Conservation (phyloP, 768 basidiomycete genomes). For the Rhodotorula kratochvilovae region DNA sequence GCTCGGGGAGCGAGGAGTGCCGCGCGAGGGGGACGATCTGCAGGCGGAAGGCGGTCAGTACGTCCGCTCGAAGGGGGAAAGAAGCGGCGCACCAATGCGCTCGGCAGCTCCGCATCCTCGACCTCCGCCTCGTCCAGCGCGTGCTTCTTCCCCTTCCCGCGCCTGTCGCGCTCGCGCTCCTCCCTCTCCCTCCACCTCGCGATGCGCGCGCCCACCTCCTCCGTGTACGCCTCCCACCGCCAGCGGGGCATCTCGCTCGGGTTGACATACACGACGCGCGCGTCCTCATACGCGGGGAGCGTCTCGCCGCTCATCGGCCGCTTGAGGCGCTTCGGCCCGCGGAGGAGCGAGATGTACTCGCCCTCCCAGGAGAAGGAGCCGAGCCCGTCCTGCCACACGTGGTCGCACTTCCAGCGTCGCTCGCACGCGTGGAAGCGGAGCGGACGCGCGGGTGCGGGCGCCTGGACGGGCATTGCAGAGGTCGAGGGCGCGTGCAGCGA, state of each 20-base stretch:
- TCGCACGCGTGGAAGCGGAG: constrained; percentile 89
- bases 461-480: neutral
- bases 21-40: constrained; percentile 78
- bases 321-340: constrained; percentile 21
- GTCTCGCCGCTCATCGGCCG: constrained; percentile 11
- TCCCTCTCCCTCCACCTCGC: constrained; percentile 42
- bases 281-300: neutral
- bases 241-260: constrained; percentile 66
- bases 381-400: constrained; percentile 31
- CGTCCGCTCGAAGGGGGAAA: too few relatives aligned
- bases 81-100: constrained; percentile 58
- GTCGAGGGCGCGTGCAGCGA: constrained; percentile 49
- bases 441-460: neutral
- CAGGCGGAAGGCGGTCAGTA: too few relatives aligned
- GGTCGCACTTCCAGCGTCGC: constrained; percentile 49
- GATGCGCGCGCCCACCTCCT: constrained; percentile 53
- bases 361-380: constrained; percentile 32
- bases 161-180: constrained; percentile 44
- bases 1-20: constrained; percentile 82
- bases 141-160: neutral
- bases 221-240: constrained; percentile 56
- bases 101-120: constrained; percentile 50
- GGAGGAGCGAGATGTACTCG: neutral
- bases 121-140: neutral
- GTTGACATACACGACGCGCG: constrained; percentile 71